Evolutionary conservation across 2,329 filamentous ascomycete species (phyloP).

Genomic region (Pseudogymnoascus sp.): DNA sequence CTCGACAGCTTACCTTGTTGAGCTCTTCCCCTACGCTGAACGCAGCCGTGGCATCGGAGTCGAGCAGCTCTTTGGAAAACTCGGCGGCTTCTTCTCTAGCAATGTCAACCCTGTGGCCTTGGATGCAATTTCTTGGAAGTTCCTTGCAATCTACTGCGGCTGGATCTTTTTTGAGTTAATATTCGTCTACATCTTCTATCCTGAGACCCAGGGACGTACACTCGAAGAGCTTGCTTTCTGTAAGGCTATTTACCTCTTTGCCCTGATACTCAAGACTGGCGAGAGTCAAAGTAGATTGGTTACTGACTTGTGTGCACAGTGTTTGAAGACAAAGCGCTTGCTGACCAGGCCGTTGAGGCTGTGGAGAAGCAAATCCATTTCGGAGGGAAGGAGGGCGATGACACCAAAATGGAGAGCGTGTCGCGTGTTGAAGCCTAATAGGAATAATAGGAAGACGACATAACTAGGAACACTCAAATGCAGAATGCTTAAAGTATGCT

Average conservation of each 20-base stretch:
- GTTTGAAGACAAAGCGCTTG: conserved; percentile 24
- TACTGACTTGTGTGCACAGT: conserved; percentile 19
- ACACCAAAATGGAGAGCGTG: not conserved
- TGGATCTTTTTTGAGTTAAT: conserved; percentile 33
- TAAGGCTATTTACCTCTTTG: not conserved
- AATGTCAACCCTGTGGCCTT: conserved; percentile 35
- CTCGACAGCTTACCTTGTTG: conserved; percentile 25
- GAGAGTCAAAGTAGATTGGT: not conserved
- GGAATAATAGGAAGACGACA: no score
- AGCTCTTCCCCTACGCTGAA: conserved; percentile 27
- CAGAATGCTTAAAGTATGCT: no score
- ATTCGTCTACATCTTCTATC: conserved; percentile 32
- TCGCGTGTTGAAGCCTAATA: not conserved
- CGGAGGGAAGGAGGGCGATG: not conserved
- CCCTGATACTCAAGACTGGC: not conserved
- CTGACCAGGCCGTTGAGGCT: conserved; percentile 20
- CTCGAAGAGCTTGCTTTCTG: conserved; percentile 13
- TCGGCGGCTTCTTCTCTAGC: conserved; percentile 35
- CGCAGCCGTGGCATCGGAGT: conserved; percentile 27
- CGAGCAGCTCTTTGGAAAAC: conserved; percentile 24
- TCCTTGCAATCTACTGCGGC: conserved; percentile 33
- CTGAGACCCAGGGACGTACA: conserved; percentile 11
- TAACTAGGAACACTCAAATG: no score
- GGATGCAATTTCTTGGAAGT: conserved; percentile 34
- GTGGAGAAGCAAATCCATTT: conserved; percentile 25